Evolutionary conservation across 2,329 filamentous ascomycete genomes (phyloP), one percentile per base, ranked within the genome.

Genomic region (Botryotinia convoluta): DNA sequence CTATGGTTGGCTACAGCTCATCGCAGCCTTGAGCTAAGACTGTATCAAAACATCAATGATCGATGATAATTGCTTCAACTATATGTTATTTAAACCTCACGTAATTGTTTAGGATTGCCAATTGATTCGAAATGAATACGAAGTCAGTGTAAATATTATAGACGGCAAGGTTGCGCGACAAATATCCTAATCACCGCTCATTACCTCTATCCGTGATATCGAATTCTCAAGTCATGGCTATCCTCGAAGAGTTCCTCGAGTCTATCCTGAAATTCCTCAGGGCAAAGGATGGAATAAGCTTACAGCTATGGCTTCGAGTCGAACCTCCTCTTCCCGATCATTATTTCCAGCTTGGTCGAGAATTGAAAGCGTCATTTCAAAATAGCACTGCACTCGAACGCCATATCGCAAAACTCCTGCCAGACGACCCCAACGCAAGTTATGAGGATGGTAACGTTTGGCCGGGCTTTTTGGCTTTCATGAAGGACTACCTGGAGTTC

Each of bases 401-500:
- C 74, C 85, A 91, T 74, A 89, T 93, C 75, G 89, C 91, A 73
- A 86, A 85, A 63, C 84, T 87, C 18, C 85, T 95, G 1, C 90
- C 91, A 0, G 86, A 91, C 74, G 88, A 90, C 12, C 87, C 91
- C 70, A 87, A 92, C 60, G 87, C 89, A 2, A 84, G 86, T 0
- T 89, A 92, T 69, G 91, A 90, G 1, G 86, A 88, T 75, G 90
- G 87, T 60, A 87, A 91, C 12, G 86, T 87, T 0, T 97, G 94
- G 93, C 88, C 90, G 0, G 89, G 92, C 1, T 94, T 97, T 80
- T 85, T 92, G 68, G 87, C 89, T 3, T 97, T 97, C 79, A 89
- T 97, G 81, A 92, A 90, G 78, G 90, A 93, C 68, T 98, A 97
- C 79, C 86, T 97, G 76, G 85, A 88, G 62, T 97, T 95, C 78